phyloP scores from a whole-genome alignment of 2,329 filamentous ascomycete genomes.

The Claviceps digitariae region DNA sequence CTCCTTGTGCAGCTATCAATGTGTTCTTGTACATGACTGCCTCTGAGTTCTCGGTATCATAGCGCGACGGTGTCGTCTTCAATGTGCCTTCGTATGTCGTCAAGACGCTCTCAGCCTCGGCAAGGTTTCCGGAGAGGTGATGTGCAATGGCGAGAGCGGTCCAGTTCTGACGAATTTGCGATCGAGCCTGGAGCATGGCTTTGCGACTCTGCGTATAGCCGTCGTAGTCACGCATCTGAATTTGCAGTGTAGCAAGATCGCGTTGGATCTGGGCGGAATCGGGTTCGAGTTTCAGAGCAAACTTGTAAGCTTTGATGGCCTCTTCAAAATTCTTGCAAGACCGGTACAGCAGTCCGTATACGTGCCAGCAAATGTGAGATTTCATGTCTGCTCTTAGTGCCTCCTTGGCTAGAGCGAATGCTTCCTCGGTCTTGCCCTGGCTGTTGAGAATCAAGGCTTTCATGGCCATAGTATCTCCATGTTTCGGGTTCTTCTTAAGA shows the following conservation, averaged over 20 bases:
- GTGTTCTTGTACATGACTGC: conserved; percentile 89
- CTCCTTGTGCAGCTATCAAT: conserved; percentile 81
- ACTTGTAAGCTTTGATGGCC: conserved; percentile 98
- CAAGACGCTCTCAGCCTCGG: conserved; percentile 79
- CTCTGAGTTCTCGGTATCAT: conserved; percentile 86
- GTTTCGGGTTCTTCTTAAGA: conserved; percentile 82
- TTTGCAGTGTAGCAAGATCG: conserved; percentile 82
- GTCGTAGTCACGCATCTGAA: conserved; percentile 91
- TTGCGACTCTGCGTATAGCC: conserved; percentile 85
- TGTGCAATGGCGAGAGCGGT: conserved; percentile 91
- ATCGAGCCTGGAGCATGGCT: conserved; percentile 74
- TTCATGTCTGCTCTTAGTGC: conserved; percentile 96
- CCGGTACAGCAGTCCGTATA: conserved; percentile 88
- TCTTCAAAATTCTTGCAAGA: conserved; percentile 97
- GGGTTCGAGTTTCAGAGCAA: conserved; percentile 85
- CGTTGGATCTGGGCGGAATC: conserved; percentile 88
- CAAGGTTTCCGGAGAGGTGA: conserved; percentile 74
- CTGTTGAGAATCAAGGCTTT: conserved; percentile 94
- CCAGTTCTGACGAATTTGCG: conserved; percentile 83
- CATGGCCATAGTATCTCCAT: conserved; percentile 98
- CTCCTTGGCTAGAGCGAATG: conserved; percentile 82
- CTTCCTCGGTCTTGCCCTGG: conserved; percentile 84
- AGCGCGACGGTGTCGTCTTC: conserved; percentile 62
- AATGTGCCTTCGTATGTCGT: conserved; percentile 88
- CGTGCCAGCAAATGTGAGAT: conserved; percentile 98